Evolutionary conservation across 805 yeast species (phyloP), one percentile per base, ranked within the genome.

Genomic region (Deakozyma indianensis): DNA sequence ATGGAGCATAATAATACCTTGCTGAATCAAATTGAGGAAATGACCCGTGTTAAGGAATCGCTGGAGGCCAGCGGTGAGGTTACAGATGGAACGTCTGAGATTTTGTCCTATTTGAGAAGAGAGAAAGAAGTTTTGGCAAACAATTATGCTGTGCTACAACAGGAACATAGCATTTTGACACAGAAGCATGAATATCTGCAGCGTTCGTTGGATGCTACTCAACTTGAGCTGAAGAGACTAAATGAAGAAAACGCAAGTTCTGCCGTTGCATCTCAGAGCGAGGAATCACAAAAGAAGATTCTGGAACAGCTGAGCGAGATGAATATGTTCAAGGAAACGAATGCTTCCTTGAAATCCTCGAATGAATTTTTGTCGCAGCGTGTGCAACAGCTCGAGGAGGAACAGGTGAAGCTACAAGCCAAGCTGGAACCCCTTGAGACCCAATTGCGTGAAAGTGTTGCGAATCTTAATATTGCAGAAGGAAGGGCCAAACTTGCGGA

Each of bases 61-160:
- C 7, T 20, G 5, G 11, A 7, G 7, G 5, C 38, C 4, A 20
- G 18, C 16, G 38, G 38, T 20, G 28, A 14, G 14, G 7, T 25
- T 7, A 14, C 28, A 9, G 11, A 9, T 7, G 38, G 38, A 9
- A 32, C 18, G 18, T 9, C 38, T 32, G 38, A 32, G 5, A n/a
- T 32, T 32, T 32, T 32, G 38, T 32, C 38, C 7, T 32, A 32
- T n/a, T n/a, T 32, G 38, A 32, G 38, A 32, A 32, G 18, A 32
- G 18, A 32, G 18, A 32, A 32, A n/a, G 38, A 32, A 20, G 18
- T 9, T 14, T 11, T 32, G 11, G 38, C 9, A n/a, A 9, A 14
- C 5, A 32, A 32, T 32, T 5, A 9, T 32, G 18, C 18, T 9
- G 18, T n/a, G 7, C 18, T 32, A 20, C 18, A 32, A 20, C 11